phyloP scores from a whole-genome alignment of 2,329 filamentous ascomycete genomes.

The Periconia sp. region DNA sequence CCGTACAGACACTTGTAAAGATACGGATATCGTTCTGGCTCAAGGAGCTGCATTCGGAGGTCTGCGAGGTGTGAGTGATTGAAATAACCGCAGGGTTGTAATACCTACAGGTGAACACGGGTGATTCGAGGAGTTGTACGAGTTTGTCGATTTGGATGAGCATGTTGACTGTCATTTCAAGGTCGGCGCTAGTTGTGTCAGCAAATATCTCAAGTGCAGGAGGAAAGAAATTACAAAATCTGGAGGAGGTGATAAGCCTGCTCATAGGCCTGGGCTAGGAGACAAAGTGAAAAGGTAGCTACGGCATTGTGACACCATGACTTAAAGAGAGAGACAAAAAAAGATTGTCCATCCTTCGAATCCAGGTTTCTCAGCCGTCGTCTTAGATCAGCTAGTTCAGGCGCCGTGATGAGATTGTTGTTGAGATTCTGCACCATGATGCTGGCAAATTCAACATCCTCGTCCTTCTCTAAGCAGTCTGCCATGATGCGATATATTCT shows the following conservation, averaged over 20 bases:
- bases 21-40: constrained; percentile 93
- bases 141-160: constrained; percentile 99
- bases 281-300: constrained; percentile 92
- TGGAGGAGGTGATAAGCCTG: constrained; percentile 96
- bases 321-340: constrained; percentile 92
- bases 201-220: constrained; percentile 17
- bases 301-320: constrained; percentile 99
- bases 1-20: constrained; percentile 98
- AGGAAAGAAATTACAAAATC: constrained; percentile 72
- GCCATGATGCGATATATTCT: constrained; percentile 94
- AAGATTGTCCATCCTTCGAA: constrained; percentile 90
- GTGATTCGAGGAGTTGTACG: constrained; percentile 94
- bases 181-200: constrained; percentile 72
- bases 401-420: constrained; percentile 97
- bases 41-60: constrained; percentile 89
- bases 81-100: neutral
- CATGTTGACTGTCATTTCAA: constrained; percentile 99
- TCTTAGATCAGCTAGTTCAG: constrained; percentile 87
- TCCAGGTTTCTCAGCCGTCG: constrained; percentile 91
- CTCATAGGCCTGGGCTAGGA: constrained; percentile 96
- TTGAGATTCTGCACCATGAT: constrained; percentile 99
- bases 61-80: constrained; percentile 65
- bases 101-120: constrained; percentile 89
- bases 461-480: constrained; percentile 96
- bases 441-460: constrained; percentile 97